Conservation (phyloP, 2,329 filamentous ascomycete genomes). For the Aspergillus fijiensis region DNA sequence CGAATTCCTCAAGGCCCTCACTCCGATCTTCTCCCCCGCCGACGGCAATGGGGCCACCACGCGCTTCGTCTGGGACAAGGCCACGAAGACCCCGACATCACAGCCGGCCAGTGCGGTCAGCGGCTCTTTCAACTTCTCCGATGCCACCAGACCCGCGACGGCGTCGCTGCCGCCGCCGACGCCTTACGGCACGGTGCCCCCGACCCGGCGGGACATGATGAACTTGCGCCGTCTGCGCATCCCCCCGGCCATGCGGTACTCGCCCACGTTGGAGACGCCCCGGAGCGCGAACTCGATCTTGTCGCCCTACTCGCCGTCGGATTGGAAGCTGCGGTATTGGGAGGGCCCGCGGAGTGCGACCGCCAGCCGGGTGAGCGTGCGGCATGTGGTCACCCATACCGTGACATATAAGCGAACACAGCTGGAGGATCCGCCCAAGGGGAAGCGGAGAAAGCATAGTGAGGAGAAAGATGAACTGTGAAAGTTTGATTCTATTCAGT, state of each 20-base stretch:
- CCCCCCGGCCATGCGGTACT: constrained; percentile 71
- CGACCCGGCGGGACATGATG: constrained; percentile 57
- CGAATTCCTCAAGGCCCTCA: constrained; percentile 86
- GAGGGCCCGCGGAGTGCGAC: constrained; percentile 61
- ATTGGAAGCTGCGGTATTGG: constrained; percentile 70
- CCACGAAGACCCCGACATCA: constrained; percentile 38
- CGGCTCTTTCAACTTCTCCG: constrained; percentile 51
- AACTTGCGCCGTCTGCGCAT: constrained; percentile 66
- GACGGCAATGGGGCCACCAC: constrained; percentile 56
- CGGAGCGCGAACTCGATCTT: constrained; percentile 60
- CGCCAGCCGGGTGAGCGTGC: constrained; percentile 64
- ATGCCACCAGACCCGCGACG: constrained; percentile 55
- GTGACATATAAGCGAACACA: constrained; percentile 77
- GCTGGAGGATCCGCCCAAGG: constrained; percentile 86
- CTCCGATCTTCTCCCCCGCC: constrained; percentile 65
- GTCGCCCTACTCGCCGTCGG: constrained; percentile 79
- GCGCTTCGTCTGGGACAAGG: constrained; percentile 36
- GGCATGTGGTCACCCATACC: constrained; percentile 90
- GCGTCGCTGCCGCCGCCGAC: constrained; percentile 60
- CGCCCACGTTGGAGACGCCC: constrained; percentile 66
- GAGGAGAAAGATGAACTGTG: constrained; percentile 8
- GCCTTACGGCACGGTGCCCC: constrained; percentile 58
- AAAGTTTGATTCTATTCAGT: not conserved
- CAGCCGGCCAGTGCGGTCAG: constrained; percentile 43
- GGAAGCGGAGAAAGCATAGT: constrained; percentile 75